Percentiles rank a stretch among this genome's conserved stretches.
Evolutionary conservation across 352 stramenopile genomes (phyloP).

Genomic region (Salisapilia sapeloensis): DNA sequence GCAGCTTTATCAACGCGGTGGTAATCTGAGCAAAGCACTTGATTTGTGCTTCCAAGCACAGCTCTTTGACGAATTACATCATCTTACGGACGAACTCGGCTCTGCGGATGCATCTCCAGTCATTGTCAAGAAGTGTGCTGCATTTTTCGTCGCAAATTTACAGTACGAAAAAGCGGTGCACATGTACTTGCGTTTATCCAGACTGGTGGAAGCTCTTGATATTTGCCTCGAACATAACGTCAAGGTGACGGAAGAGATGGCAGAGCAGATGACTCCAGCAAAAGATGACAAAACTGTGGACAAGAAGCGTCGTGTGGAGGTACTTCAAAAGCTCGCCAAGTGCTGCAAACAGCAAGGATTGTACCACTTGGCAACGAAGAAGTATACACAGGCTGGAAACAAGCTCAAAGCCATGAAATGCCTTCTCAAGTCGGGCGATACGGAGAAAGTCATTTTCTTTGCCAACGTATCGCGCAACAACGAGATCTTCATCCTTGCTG

Average conservation of each 20-base stretch:
- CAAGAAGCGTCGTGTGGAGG: constrained; percentile 47
- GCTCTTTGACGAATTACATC: constrained; percentile 75
- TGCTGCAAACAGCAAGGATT: constrained; percentile 85
- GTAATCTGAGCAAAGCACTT: constrained; percentile 81
- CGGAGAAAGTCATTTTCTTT: constrained; percentile 91
- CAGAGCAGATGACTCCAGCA: constrained; percentile 81
- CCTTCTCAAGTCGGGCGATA: constrained; percentile 89
- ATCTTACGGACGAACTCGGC: constrained; percentile 73
- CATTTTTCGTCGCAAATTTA: constrained; percentile 86
- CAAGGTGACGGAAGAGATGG: constrained; percentile 83
- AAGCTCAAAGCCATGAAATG: constrained; percentile 91
- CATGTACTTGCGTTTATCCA: constrained; percentile 62
- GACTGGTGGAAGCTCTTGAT: constrained; percentile 70
- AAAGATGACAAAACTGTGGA: constrained; percentile 43
- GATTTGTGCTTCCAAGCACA: constrained; percentile 86
- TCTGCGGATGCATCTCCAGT: constrained; percentile 43
- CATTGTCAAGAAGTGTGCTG: constrained; percentile 80
- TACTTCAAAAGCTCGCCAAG: constrained; percentile 85
- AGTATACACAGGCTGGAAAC: constrained; percentile 89
- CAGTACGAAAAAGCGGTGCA: constrained; percentile 87
- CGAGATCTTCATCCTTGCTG: constrained; percentile 91
- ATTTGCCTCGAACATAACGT: constrained; percentile 84
- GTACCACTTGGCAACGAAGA: constrained; percentile 89
- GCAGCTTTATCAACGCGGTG: constrained; percentile 87
- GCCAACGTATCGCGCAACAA: constrained; percentile 82